phyloP scores from a whole-genome alignment of 2,329 filamentous ascomycete genomes.

The Ophiostoma angusticollis region DNA sequence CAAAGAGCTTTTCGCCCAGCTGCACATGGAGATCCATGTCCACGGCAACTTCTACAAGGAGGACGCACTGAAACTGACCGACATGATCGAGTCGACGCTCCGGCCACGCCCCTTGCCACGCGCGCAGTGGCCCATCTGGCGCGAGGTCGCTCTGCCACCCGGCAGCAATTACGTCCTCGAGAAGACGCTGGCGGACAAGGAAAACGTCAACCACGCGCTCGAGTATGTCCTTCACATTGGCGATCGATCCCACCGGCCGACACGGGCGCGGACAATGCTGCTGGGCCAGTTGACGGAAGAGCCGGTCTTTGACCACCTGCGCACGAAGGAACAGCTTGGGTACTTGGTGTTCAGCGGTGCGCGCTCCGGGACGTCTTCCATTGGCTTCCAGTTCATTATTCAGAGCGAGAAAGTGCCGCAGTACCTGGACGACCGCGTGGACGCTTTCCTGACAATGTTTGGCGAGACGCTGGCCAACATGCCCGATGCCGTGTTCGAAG shows the following conservation, averaged over 20 bases:
- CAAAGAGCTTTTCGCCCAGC: slow-evolving; percentile 66
- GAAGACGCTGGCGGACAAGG: slow-evolving; percentile 68
- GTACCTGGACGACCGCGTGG: slow-evolving; percentile 79
- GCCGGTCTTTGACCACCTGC: slow-evolving; percentile 83
- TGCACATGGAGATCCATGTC: slow-evolving; percentile 76
- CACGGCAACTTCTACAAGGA: slow-evolving; percentile 94
- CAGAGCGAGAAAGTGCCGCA: slow-evolving; percentile 79
- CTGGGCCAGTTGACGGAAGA: slow-evolving; percentile 87
- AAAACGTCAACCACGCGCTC: slow-evolving; percentile 79
- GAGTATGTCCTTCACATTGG: slow-evolving; percentile 66
- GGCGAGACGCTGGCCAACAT: slow-evolving; percentile 57
- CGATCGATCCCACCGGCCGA: slow-evolving; percentile 50
- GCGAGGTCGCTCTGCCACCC: slow-evolving; percentile 63
- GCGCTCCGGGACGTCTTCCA: slow-evolving; percentile 58
- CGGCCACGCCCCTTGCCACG: slow-evolving; percentile 61
- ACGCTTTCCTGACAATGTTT: slow-evolving; percentile 64
- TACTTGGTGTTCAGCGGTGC: slow-evolving; percentile 88
- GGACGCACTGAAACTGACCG: slow-evolving; percentile 74
- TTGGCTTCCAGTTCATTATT: slow-evolving; percentile 79
- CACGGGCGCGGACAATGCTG: slow-evolving; percentile 66
- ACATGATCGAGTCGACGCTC: slow-evolving; percentile 66
- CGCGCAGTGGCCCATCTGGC: slow-evolving; percentile 65
- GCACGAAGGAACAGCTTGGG: slow-evolving; percentile 93
- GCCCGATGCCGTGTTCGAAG: slow-evolving; percentile 74
- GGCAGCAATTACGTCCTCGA: slow-evolving; percentile 77